Conservation (phyloP, 2,329 filamentous ascomycete species). For the Cadophora sp. region DNA sequence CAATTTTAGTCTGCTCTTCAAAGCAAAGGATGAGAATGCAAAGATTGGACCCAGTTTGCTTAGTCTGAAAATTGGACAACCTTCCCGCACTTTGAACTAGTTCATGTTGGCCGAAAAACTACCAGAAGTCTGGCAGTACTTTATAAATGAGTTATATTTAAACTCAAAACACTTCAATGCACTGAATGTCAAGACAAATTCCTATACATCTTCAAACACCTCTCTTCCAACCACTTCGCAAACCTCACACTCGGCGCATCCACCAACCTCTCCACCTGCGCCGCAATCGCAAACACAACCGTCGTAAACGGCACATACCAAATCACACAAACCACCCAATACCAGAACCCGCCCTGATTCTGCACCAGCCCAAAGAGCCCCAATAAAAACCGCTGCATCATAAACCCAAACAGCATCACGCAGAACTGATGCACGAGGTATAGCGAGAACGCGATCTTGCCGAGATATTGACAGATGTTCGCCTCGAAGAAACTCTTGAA, state of each 20-base stretch:
- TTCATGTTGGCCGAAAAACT: no score
- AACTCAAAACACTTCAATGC: no score
- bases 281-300: conserved; percentile 50
- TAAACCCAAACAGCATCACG: conserved; percentile 42
- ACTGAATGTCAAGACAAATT: not conserved
- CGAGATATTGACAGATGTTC: conserved; percentile 59
- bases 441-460: conserved; percentile 58
- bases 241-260: conserved; percentile 63
- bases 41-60: no score
- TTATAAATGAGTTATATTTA: no score
- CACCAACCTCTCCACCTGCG: conserved; percentile 55
- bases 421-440: conserved; percentile 56
- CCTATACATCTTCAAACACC: conserved; percentile 47
- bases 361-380: conserved; percentile 20
- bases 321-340: conserved; percentile 32
- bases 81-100: no score
- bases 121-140: no score
- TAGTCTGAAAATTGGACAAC: no score
- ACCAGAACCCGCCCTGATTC: conserved; percentile 13
- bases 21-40: no score
- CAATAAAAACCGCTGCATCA: conserved; percentile 27
- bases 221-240: conserved; percentile 60
- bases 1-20: no score
- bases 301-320: conserved; percentile 44
- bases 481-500: conserved; percentile 53